These are phyloP conservation scores for Lentinula aciculospora DNA, from an alignment of 768 basidiomycete genomes.

Conservation along the genomic window DNA sequence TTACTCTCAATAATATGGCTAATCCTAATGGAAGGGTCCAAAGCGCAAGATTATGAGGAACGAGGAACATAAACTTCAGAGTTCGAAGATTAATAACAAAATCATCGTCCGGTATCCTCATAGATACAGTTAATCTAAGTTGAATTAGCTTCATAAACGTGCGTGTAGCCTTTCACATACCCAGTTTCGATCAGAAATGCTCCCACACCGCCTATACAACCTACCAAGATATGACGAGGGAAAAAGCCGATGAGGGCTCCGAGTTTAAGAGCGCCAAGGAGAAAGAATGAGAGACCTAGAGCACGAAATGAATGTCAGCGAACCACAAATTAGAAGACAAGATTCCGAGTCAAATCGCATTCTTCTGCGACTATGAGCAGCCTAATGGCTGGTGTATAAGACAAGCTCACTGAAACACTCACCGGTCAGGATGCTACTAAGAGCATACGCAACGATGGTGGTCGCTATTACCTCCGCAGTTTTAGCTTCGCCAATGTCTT, in stretches of 20 bases:
- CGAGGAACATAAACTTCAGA: slow-evolving; percentile 62
- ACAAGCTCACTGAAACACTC: slow-evolving; percentile 10
- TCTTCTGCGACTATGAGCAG: no score
- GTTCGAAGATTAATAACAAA: slow-evolving; percentile 64
- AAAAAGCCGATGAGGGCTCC: slow-evolving; percentile 92
- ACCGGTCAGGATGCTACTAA: slow-evolving; percentile 88
- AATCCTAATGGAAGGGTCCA: slow-evolving; percentile 80
- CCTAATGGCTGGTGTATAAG: neutral
- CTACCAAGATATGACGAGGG: slow-evolving; percentile 94
- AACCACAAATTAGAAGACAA: no score
- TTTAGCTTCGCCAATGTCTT: slow-evolving; percentile 64
- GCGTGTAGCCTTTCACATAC: slow-evolving; percentile 28
- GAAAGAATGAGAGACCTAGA: slow-evolving; percentile 72
- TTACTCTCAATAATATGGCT: slow-evolving; percentile 70
- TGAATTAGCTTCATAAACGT: neutral
- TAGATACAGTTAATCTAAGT: slow-evolving; percentile 73
- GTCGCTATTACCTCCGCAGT: slow-evolving; percentile 80
- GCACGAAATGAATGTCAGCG: neutral
- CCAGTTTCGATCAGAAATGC: slow-evolving; percentile 89
- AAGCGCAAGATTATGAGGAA: slow-evolving; percentile 55
- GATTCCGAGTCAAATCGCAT: no score
- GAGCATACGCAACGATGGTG: slow-evolving; percentile 81
- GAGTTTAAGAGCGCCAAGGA: slow-evolving; percentile 79
- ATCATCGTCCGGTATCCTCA: slow-evolving; percentile 75
- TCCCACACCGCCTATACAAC: slow-evolving; percentile 95